These are phyloP conservation scores for Cyathus striatus DNA, from an alignment of 768 basidiomycete species.

Conservation along the genomic window DNA sequence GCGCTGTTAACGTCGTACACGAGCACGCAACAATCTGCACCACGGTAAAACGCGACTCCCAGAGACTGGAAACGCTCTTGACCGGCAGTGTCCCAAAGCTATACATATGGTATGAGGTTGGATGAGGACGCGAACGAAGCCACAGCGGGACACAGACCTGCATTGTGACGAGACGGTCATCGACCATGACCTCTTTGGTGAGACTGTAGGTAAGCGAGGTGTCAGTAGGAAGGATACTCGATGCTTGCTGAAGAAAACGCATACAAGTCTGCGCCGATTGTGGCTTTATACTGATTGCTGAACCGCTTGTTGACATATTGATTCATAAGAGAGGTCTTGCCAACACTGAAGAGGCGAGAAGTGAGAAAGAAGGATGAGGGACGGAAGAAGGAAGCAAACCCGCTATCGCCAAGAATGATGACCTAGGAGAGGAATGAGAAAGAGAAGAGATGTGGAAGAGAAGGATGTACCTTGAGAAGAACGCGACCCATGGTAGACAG, in stretches of 20 bases:
- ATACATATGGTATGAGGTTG: slow-evolving; percentile 3
- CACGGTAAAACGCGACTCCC: slow-evolving; percentile 98
- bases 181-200: slow-evolving; percentile 98
- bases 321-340: slow-evolving; percentile 99
- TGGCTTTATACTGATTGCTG: slow-evolving; percentile 99
- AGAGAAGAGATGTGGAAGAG: neutral
- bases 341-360: slow-evolving; percentile 58
- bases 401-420: slow-evolving; percentile 98
- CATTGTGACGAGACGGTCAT: slow-evolving; percentile 98
- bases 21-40: slow-evolving; percentile 97
- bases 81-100: slow-evolving; percentile 99
- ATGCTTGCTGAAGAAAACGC: slow-evolving; percentile 24
- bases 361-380: slow-evolving; percentile 2
- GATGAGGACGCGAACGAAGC: slow-evolving; percentile 2
- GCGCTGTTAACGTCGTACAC: slow-evolving; percentile 85
- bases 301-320: slow-evolving; percentile 99
- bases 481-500: slow-evolving; percentile 68
- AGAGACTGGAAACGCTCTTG: slow-evolving; percentile 99
- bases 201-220: slow-evolving; percentile 44
- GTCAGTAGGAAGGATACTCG: slow-evolving; percentile 11
- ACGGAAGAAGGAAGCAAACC: slow-evolving; percentile 43
- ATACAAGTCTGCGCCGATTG: slow-evolving; percentile 95
- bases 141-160: slow-evolving; percentile 50
- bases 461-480: slow-evolving; percentile 64
- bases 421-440: slow-evolving; percentile 47